Conservation (phyloP, 345 rosid species). For the Sonneratia caseolaris region DNA sequence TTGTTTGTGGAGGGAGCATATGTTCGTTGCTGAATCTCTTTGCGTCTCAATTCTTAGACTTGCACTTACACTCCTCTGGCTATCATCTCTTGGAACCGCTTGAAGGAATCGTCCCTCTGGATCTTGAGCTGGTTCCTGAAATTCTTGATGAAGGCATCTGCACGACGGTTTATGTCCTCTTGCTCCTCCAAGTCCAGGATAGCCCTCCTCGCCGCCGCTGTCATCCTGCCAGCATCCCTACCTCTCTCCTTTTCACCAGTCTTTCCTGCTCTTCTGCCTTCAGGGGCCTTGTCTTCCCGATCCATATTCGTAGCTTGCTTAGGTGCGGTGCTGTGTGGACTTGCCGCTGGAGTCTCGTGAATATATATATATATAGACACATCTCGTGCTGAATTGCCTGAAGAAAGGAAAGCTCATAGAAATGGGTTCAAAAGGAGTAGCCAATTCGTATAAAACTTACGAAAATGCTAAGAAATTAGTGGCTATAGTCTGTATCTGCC, state of each 20-base stretch:
- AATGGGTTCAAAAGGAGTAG: not conserved
- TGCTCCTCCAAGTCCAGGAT: slow-evolving; percentile 1
- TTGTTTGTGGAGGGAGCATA: not conserved
- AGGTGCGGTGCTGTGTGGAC: not conserved
- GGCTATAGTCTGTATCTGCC: not conserved
- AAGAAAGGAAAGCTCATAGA: slow-evolving; percentile 8
- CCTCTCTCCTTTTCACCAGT: not conserved
- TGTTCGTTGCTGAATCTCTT: not conserved
- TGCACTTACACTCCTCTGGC: slow-evolving; percentile 10
- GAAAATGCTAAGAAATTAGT: not conserved
- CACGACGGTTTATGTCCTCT: slow-evolving; percentile 20
- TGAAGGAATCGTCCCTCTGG: slow-evolving; percentile 24
- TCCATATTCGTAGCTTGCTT: not conserved
- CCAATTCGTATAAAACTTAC: not conserved
- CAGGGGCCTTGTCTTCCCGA: not conserved
- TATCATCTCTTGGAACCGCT: slow-evolving; percentile 20
- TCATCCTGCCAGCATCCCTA: not conserved
- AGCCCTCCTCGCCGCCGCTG: not conserved
- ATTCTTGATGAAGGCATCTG: slow-evolving; percentile 27
- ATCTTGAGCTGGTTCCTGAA: slow-evolving; percentile 23
- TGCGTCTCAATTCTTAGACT: not conserved
- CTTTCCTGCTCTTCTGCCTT: not conserved
- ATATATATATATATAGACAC: not conserved
- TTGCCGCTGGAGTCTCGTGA: not conserved
- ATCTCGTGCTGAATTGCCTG: slow-evolving; percentile 1